Conservation (phyloP, 805 yeast genomes). For the Wickerhamiella sergipiensis region DNA sequence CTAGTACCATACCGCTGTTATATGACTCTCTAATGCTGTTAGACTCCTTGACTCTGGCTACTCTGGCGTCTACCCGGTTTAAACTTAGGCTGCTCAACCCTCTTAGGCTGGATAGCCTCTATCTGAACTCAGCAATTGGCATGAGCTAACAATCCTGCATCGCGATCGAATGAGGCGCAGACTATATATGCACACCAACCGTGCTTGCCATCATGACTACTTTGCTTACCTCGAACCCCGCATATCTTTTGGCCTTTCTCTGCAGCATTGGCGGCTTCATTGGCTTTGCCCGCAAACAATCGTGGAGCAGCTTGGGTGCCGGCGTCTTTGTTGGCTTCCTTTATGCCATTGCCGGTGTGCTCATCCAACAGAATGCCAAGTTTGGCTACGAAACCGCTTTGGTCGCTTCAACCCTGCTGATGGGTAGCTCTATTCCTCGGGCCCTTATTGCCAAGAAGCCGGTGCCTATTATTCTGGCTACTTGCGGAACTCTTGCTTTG, state of each 20-base stretch:
- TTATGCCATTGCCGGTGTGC: conserved; percentile 40
- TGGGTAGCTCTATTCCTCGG: conserved; percentile 60
- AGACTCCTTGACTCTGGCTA: too few relatives aligned
- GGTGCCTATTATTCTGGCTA: conserved; percentile 53
- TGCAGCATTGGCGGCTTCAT: conserved; percentile 56
- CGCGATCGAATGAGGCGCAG: too few relatives aligned
- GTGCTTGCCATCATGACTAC: background rate
- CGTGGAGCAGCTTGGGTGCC: conserved; percentile 68
- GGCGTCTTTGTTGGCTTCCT: conserved; percentile 35
- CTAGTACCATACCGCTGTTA: too few relatives aligned
- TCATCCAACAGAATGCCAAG: conserved; percentile 57
- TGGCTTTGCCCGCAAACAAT: conserved; percentile 56
- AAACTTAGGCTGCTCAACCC: too few relatives aligned
- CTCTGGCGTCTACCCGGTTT: too few relatives aligned
- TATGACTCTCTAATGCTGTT: too few relatives aligned
- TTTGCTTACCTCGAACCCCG: conserved; percentile 31
- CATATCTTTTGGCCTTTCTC: conserved; percentile 55
- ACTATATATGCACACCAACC: too few relatives aligned
- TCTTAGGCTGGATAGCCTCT: too few relatives aligned
- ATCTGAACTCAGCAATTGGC: too few relatives aligned
- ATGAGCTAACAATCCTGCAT: too few relatives aligned
- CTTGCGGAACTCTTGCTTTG: conserved; percentile 52
- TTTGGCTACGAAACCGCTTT: conserved; percentile 73
- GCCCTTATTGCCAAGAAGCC: conserved; percentile 54
- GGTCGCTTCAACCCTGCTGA: conserved; percentile 50